Evolutionary conservation across 1,139 yeast species (phyloP), one percentile per base, ranked within the genome.

Genomic region (Hyphopichia pseudoburtonii): DNA sequence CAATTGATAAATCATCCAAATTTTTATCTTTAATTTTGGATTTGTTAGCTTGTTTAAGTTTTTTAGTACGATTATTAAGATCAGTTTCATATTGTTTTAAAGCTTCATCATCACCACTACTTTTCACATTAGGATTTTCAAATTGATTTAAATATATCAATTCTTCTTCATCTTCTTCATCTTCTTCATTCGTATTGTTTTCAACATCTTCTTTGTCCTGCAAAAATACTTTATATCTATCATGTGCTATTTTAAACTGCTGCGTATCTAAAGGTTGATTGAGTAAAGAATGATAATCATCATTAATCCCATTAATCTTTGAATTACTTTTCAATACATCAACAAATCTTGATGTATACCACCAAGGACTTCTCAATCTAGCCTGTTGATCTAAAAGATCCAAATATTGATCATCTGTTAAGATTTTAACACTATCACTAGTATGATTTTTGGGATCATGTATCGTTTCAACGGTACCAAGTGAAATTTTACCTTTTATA

Each of bases 331-430:
- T 5, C 32, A 66, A 41, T 5, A 56, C 47, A 21, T 58, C 53
- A 11, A 64, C 45, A 47, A 68, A 67, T 18, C 51, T 47, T 40
- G 56, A 51, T 11, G 59, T 50, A 44, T 56, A 70, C 77, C 77
- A 71, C 76, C 76, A 70, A 11, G 77, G 76, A 33, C 50, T 57
- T 34, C 64, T 54, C 37, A 63, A 53, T 27, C 60, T 61, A 44
- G 64, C 61, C 42, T 68, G 72, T 29, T 54, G 49, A 35, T 66
- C 65, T 32, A 69, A 51, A 25, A 64, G 39, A 11, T 46, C 46
- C 27, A 61, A 43, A 38, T 62, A 64, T 12, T 59, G 65, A 9
- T 48, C 51, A 36, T 66, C 72, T 16, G 52, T 52, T 32, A 57
- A 43, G 5, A 34, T 32, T 16, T 40, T 42, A 15, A 43, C 34